Conservation (phyloP, 2,329 filamentous ascomycete species). For the Orbilia javanica region DNA sequence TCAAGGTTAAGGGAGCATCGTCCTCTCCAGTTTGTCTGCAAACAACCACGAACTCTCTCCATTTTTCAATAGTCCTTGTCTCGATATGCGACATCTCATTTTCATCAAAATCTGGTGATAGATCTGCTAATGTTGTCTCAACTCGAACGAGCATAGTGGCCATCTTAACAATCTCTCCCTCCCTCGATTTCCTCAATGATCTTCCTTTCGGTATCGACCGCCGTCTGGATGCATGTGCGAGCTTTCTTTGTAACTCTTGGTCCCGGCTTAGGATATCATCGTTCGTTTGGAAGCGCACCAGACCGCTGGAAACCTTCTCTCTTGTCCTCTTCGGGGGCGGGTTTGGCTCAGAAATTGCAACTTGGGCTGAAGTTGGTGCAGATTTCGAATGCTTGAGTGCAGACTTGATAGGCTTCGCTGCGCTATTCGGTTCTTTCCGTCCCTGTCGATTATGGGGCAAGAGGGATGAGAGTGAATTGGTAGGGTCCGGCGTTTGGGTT, state of each 20-base stretch:
- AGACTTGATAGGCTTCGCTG: slow-evolving; percentile 53
- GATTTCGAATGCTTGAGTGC: slow-evolving; percentile 52
- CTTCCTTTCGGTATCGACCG: slow-evolving; percentile 60
- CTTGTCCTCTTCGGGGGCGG: slow-evolving; percentile 55
- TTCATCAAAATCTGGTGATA: slow-evolving; percentile 74
- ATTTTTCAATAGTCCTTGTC: slow-evolving; percentile 73
- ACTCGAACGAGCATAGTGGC: slow-evolving; percentile 77
- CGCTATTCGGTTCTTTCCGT: slow-evolving; percentile 59
- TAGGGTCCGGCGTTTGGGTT: slow-evolving; percentile 60
- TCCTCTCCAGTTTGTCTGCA: slow-evolving; percentile 72
- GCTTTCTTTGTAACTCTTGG: slow-evolving; percentile 64
- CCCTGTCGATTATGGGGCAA: slow-evolving; percentile 61
- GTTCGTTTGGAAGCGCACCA: slow-evolving; percentile 67
- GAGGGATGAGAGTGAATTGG: slow-evolving; percentile 62
- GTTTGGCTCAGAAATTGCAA: slow-evolving; percentile 48
- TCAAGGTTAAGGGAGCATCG: slow-evolving; percentile 71
- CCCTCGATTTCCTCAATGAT: slow-evolving; percentile 63
- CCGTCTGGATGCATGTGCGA: slow-evolving; percentile 64
- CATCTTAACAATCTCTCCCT: slow-evolving; percentile 76
- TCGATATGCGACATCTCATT: slow-evolving; percentile 73
- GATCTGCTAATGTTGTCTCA: slow-evolving; percentile 69
- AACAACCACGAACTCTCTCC: slow-evolving; percentile 75
- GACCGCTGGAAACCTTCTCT: slow-evolving; percentile 62
- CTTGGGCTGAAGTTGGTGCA: slow-evolving; percentile 1
- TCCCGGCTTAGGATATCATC: slow-evolving; percentile 66